Evolutionary conservation across 2,329 filamentous ascomycete genomes (phyloP).

Genomic region (Sporothrix variecibatus): DNA sequence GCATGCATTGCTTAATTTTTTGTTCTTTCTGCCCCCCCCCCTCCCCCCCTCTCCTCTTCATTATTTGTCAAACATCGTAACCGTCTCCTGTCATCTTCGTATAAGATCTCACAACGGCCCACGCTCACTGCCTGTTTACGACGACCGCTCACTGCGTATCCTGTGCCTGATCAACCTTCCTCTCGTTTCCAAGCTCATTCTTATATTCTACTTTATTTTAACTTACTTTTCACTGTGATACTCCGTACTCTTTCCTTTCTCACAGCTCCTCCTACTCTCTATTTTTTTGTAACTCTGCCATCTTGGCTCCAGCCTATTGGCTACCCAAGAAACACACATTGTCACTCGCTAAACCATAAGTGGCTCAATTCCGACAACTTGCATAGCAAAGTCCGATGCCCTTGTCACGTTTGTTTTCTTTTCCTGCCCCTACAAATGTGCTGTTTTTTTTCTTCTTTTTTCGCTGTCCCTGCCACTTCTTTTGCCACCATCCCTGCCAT

Average conservation of each 20-base stretch:
- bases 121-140: neutral
- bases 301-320: neutral
- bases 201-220: too few relatives aligned
- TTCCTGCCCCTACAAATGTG: neutral
- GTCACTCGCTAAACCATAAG: constrained; percentile 16
- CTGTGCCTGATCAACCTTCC: neutral
- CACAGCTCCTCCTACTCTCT: neutral
- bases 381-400: constrained; percentile 20
- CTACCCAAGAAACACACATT: neutral
- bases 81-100: neutral
- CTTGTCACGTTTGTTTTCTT: constrained; percentile 10
- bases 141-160: neutral
- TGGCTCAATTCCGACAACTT: constrained; percentile 23
- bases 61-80: neutral
- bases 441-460: neutral
- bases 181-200: neutral
- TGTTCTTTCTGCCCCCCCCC: neutral
- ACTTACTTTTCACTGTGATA: neutral
- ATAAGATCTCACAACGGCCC: neutral
- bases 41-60: neutral
- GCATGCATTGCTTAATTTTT: neutral
- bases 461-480: neutral
- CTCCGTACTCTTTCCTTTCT: neutral
- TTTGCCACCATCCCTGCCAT: neutral
- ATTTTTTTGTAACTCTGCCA: neutral